Evolutionary conservation across 148 eudicot genomes (phyloP), one percentile per base, ranked within the genome.

Genomic region (Vaccinium macrocarpon): DNA sequence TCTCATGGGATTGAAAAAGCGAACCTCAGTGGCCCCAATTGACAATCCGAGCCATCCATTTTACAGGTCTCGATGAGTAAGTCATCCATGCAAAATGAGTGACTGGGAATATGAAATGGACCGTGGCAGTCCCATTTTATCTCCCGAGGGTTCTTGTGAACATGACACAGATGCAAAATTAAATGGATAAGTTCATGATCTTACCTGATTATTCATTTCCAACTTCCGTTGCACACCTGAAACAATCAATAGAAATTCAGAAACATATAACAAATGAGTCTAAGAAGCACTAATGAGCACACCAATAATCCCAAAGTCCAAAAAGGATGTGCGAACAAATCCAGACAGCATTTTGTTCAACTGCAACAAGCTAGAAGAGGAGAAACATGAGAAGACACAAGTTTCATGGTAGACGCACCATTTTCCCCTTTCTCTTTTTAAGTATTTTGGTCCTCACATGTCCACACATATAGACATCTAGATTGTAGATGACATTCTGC

Each of bases 141-240:
- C 6, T 66, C 72, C 16, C 57, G 13, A 3, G 18, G 57, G 16
- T 4, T 66, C 38, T 66, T 66, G 72, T 66, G 72, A 18, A 19
- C 23, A 32, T 23, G 18, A 57, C 16, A 68, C 18, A 84, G 10
- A 35, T 68, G 62, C 59, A 19, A 35, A 83, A 84, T 8, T 49
- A 52, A 21, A 56, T 21, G 5, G 11, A 35, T 18, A 68, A 25
- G 29, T n/a, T 70, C 9, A 19, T 48, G 76, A 80, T 62, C 29
- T 75, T 50, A 86, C 91, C 91, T 87, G 86, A 86, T 80, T 50
- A 85, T 82, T 87, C 93, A 94, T 82, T 88, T 93, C 81, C 81
- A 79, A 18, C 35, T 79, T 79, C 12, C 81, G 81, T 56, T 79
- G 81, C 66, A 79, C 81, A 32, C 81, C 81, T 79, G 66, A 14